Conservation (phyloP, 495 filamentous ascomycete genomes). For the Jackrogersella multiformis region DNA sequence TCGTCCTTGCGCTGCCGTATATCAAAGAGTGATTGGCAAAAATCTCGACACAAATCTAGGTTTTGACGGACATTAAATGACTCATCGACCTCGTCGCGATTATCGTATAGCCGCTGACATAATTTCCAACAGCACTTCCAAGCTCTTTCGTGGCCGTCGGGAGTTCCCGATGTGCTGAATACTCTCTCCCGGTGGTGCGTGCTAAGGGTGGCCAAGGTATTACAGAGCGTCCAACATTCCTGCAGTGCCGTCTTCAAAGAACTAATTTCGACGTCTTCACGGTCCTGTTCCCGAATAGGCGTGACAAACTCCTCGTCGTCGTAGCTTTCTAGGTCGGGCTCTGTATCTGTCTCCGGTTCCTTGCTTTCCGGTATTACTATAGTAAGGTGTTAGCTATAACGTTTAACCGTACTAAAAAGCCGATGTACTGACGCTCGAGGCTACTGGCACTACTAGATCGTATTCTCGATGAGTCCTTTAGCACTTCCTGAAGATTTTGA, state of each 20-base stretch:
- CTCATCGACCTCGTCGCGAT: constrained; percentile 73
- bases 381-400: constrained; percentile 16
- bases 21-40: constrained; percentile 90
- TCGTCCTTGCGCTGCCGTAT: constrained; percentile 79
- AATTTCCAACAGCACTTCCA: constrained; percentile 94
- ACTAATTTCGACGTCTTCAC: constrained; percentile 69
- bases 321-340: constrained; percentile 47
- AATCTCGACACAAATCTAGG: constrained; percentile 87
- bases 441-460: constrained; percentile 66
- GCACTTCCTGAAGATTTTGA: constrained; percentile 75
- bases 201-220: constrained; percentile 85
- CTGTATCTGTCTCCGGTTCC: constrained; percentile 51
- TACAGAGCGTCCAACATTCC: constrained; percentile 95
- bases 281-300: constrained; percentile 52
- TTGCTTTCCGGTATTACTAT: constrained; percentile 61
- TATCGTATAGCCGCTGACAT: constrained; percentile 87
- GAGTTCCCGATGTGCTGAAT: constrained; percentile 72
- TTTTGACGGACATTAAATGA: constrained; percentile 76
- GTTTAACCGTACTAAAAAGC: neutral
- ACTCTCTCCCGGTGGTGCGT: constrained; percentile 83
- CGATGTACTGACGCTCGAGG: constrained; percentile 70
- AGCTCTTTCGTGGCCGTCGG: constrained; percentile 80
- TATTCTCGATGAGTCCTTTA: constrained; percentile 55
- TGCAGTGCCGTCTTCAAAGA: constrained; percentile 79
- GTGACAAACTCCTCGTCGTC: constrained; percentile 55